Conservation (phyloP, 1,284 basidiomycete species). For the Porogramme epimiltina region DNA sequence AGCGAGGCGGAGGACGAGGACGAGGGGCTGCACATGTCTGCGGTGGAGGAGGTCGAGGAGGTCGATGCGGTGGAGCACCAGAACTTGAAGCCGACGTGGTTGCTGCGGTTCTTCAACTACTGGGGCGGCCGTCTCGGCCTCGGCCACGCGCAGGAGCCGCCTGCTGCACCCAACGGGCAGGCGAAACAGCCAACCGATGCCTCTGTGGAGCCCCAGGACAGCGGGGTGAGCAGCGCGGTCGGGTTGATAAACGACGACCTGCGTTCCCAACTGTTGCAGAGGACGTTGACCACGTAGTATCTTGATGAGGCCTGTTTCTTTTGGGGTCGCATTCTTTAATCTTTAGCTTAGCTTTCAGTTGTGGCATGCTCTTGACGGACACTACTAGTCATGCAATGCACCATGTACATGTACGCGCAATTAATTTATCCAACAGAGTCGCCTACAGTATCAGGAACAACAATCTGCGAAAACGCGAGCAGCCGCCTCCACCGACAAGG, state of each 20-base stretch:
- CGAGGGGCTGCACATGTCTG: conserved; percentile 37
- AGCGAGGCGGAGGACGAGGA: conserved; percentile 74
- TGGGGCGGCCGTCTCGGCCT: conserved; percentile 55
- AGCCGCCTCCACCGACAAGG: neutral
- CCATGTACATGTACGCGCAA: conserved; percentile 30
- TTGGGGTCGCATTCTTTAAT: neutral
- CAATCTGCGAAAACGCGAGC: neutral
- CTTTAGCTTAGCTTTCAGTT: conserved; percentile 3
- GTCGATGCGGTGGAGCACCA: conserved; percentile 58
- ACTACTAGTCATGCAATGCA: conserved; percentile 22
- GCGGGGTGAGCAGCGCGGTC: conserved; percentile 18
- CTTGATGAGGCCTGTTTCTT: neutral
- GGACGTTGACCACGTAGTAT: conserved; percentile 13
- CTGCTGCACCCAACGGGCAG: conserved; percentile 4
- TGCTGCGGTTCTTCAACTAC: conserved; percentile 71
- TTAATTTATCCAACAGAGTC: conserved; percentile 22
- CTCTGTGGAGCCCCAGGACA: neutral
- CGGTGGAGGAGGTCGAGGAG: conserved; percentile 43
- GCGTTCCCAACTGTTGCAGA: conserved; percentile 13
- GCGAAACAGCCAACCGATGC: neutral
- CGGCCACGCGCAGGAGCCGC: conserved; percentile 18
- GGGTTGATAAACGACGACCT: conserved; percentile 7
- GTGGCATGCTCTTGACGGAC: conserved; percentile 17
- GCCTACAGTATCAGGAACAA: neutral
- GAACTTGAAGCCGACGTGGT: conserved; percentile 70